Percentiles rank a stretch among this genome's conserved stretches.
Conservation (phyloP, 1,139 yeast species). For the Yamadazyma atmosphaerica region DNA sequence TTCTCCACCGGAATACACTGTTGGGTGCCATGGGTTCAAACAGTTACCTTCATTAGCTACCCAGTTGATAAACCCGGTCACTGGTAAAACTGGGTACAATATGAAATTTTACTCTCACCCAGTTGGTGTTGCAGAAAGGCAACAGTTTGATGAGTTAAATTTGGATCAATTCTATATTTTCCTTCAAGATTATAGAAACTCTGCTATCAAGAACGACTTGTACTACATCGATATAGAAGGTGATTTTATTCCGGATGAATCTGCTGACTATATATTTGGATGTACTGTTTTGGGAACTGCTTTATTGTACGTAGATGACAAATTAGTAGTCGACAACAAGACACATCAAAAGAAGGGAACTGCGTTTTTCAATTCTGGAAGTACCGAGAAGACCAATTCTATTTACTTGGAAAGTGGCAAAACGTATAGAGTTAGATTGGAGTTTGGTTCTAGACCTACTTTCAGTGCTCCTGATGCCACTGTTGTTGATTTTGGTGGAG, state of each 20-base stretch:
- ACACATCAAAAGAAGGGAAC: constrained; percentile 51
- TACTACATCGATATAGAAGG: constrained; percentile 47
- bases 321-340: constrained; percentile 56
- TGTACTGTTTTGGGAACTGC: constrained; percentile 54
- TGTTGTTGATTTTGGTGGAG: constrained; percentile 21
- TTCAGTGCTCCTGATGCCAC: constrained; percentile 21
- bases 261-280: constrained; percentile 53
- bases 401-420: constrained; percentile 41
- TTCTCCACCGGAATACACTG: constrained; percentile 18
- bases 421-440: constrained; percentile 43
- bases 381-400: constrained; percentile 45
- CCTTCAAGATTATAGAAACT: constrained; percentile 47
- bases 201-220: constrained; percentile 20
- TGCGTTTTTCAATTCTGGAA: constrained; percentile 47
- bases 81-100: constrained; percentile 42
- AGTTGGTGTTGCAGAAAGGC: constrained; percentile 15
- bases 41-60: constrained; percentile 30
- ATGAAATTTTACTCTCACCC: constrained; percentile 35
- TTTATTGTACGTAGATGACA: constrained; percentile 47
- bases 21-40: constrained; percentile 24
- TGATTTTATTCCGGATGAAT: constrained; percentile 43
- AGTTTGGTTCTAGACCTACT: constrained; percentile 55
- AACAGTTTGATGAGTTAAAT: constrained; percentile 37
- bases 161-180: constrained; percentile 36
- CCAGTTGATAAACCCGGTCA: constrained; percentile 20